A percentile compares a stretch with the other conserved stretches of the same genome.
phyloP scores from a whole-genome alignment of 2,329 filamentous ascomycete species.

The Capronia americana region DNA sequence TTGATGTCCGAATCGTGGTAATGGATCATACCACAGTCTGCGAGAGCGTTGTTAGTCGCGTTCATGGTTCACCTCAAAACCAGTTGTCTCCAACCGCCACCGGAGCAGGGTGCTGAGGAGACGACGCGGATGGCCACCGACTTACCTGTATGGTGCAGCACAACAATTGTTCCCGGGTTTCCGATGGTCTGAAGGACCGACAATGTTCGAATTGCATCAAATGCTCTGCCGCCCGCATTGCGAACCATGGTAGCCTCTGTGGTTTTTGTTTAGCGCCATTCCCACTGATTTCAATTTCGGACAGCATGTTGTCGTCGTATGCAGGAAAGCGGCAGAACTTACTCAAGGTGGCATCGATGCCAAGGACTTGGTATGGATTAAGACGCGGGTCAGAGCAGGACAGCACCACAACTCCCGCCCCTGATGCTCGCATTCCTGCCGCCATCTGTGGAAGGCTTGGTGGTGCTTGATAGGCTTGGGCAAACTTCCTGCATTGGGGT shows the following conservation, averaged over 20 bases:
- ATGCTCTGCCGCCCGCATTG: constrained; percentile 25
- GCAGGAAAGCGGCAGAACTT: not conserved
- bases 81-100: not conserved
- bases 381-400: constrained; percentile 26
- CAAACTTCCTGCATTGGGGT: constrained; percentile 7
- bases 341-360: constrained; percentile 22
- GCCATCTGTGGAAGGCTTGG: constrained; percentile 18
- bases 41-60: not conserved
- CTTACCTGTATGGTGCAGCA: constrained; percentile 29
- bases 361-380: constrained; percentile 23
- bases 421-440: constrained; percentile 10
- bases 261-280: not conserved
- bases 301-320: not conserved
- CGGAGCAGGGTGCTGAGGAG: not conserved
- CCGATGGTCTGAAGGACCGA: constrained; percentile 26
- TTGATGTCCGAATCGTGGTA: constrained; percentile 24
- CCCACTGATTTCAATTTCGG: no score
- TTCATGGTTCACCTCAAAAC: not conserved
- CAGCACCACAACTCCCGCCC: constrained; percentile 21
- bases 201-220: constrained; percentile 28
- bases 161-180: constrained; percentile 20
- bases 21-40: constrained; percentile 26
- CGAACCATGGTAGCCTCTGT: constrained; percentile 23
- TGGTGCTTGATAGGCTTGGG: constrained; percentile 23
- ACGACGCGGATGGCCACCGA: not conserved